Evolutionary conservation across 306 rosid species (phyloP).

Genomic region (Lablab purpureus): DNA sequence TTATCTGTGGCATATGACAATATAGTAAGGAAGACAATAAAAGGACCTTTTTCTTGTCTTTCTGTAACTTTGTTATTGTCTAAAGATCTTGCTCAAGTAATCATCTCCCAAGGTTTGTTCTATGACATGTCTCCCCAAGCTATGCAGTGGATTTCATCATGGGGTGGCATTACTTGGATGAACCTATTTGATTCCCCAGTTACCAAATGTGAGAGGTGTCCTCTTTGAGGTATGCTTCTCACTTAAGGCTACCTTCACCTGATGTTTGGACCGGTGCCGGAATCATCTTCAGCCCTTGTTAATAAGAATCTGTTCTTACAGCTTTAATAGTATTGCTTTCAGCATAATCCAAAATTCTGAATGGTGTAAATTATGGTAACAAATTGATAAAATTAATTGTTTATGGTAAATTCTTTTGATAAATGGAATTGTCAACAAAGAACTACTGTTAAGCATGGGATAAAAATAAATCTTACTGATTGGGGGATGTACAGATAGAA

Average conservation of each 20-base stretch:
- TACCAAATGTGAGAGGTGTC: slow-evolving; percentile 84
- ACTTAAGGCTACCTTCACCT: slow-evolving; percentile 70
- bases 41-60: slow-evolving; percentile 50
- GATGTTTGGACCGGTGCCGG: slow-evolving; percentile 50
- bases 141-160: slow-evolving; percentile 67
- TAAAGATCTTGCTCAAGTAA: slow-evolving; percentile 55
- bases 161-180: slow-evolving; percentile 76
- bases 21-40: slow-evolving; percentile 73
- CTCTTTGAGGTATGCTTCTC: slow-evolving; percentile 96
- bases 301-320: slow-evolving; percentile 44
- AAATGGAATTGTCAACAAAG: slow-evolving; percentile 10
- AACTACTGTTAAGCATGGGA: slow-evolving; percentile 35
- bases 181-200: slow-evolving; percentile 62
- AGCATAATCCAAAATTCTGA: slow-evolving; percentile 26
- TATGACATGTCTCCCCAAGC: slow-evolving; percentile 73
- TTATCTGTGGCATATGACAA: slow-evolving; percentile 69
- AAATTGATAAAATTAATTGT: slow-evolving; percentile 15
- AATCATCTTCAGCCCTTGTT: slow-evolving; percentile 54
- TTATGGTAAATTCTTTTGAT: background rate
- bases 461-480: slow-evolving; percentile 23
- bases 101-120: slow-evolving; percentile 60
- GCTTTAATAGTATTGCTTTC: slow-evolving; percentile 29
- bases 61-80: slow-evolving; percentile 56
- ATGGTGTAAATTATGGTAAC: slow-evolving; percentile 16
- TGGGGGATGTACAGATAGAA: slow-evolving; percentile 10